Conservation (phyloP, 2,329 filamentous ascomycete species). For the Polychaeton citri region DNA sequence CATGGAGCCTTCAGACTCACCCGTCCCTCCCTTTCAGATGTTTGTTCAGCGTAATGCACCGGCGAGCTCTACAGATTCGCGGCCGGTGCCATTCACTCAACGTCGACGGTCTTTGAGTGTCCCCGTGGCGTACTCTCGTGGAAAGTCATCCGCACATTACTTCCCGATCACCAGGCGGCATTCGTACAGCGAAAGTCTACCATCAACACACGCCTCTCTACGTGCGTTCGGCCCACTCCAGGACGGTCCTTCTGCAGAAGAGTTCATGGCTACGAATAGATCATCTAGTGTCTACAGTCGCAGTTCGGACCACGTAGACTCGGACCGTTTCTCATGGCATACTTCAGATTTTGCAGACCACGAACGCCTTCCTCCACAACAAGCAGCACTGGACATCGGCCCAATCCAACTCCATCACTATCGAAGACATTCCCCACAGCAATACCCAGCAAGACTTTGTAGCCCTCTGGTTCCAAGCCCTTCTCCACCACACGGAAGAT, state of each 20-base stretch:
- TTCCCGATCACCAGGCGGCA: not conserved
- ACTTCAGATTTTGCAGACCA: constrained; percentile 11
- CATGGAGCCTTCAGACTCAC: not conserved
- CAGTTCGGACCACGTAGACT: constrained; percentile 14
- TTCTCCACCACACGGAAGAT: not conserved
- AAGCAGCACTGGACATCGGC: constrained; percentile 11
- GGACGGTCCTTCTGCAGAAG: not conserved
- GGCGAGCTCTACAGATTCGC: not conserved
- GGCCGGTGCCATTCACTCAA: not conserved
- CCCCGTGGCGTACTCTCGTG: not conserved
- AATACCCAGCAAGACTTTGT: too few species aligned
- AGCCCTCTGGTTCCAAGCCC: too few species aligned
- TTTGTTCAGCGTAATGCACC: not conserved
- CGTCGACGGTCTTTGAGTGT: not conserved
- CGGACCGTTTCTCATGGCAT: constrained; percentile 5
- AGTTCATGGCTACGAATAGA: constrained; percentile 5
- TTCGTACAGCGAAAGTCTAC: not conserved
- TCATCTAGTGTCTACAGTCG: constrained; percentile 23
- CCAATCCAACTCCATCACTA: constrained; percentile 6
- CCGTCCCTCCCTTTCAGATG: not conserved
- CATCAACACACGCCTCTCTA: not conserved
- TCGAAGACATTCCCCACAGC: too few species aligned
- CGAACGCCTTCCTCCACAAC: constrained; percentile 12
- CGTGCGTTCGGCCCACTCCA: not conserved
- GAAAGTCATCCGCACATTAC: not conserved